Evolutionary conservation across 352 stramenopile genomes (phyloP).

Genomic region (Globisporangium rhizosaccharum): DNA sequence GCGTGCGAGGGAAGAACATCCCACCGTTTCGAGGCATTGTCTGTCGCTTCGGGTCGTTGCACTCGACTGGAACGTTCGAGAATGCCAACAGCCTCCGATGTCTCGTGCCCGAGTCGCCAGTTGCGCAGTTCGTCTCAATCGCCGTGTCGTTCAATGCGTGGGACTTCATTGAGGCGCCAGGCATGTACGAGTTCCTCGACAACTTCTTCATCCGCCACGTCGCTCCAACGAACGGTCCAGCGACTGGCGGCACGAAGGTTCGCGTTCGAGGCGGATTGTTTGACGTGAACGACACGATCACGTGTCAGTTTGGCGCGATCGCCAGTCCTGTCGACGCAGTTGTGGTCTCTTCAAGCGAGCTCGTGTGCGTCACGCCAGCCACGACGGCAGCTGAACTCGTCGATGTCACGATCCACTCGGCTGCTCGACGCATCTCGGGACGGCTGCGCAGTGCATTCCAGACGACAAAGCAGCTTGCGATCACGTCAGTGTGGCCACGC

Average conservation of each 20-base stretch:
- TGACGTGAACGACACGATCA: slow-evolving; percentile 25
- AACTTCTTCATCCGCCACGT: slow-evolving; percentile 27
- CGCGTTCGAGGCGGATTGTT: slow-evolving; percentile 57
- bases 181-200: slow-evolving; percentile 33
- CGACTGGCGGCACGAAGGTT: slow-evolving; percentile 56
- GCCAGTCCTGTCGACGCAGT: slow-evolving; percentile 16
- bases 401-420: slow-evolving; percentile 25
- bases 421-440: slow-evolving; percentile 19
- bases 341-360: slow-evolving; percentile 33
- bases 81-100: slow-evolving; percentile 32
- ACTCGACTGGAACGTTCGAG: slow-evolving; percentile 29
- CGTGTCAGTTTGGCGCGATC: slow-evolving; percentile 38
- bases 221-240: slow-evolving; percentile 36
- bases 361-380: slow-evolving; percentile 37
- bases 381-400: slow-evolving; percentile 16
- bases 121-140: slow-evolving; percentile 20
- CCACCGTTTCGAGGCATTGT: slow-evolving; percentile 26
- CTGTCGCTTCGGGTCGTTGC: slow-evolving; percentile 26
- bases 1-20: slow-evolving; percentile 44
- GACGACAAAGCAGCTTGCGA: slow-evolving; percentile 30
- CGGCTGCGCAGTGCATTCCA: slow-evolving; percentile 27
- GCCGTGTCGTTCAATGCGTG: slow-evolving; percentile 62
- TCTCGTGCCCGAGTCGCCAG: slow-evolving; percentile 25
- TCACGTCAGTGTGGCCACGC: slow-evolving; percentile 37
- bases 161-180: slow-evolving; percentile 34